Evolutionary conservation across 257 asterid genomes (phyloP).

Genomic region (Capsicum chinense): DNA sequence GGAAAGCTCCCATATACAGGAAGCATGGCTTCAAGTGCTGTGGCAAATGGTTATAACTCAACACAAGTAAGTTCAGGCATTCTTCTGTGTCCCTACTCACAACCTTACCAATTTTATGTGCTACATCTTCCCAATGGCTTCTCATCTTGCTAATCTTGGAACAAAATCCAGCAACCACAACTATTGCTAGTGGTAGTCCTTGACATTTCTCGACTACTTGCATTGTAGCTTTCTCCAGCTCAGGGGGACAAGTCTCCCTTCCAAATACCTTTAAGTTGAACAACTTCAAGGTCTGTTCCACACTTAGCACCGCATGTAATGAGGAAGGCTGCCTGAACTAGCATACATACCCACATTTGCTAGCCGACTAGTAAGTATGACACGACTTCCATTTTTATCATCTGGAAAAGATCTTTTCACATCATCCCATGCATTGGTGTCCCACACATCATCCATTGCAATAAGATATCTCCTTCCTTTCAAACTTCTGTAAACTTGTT

Average conservation of each 20-base stretch:
- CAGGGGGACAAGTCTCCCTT: not conserved
- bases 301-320: not conserved
- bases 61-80: not conserved
- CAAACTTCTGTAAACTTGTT: not conserved
- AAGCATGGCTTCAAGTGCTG: not conserved
- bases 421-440: not conserved
- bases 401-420: not conserved
- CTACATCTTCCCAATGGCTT: not conserved
- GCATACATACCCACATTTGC: not conserved
- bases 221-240: not conserved
- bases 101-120: not conserved
- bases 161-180: not conserved
- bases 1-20: slow-evolving; percentile 1
- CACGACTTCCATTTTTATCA: not conserved
- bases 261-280: slow-evolving; percentile 4
- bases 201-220: not conserved
- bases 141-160: not conserved
- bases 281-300: not conserved
- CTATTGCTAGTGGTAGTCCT: not conserved
- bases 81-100: not conserved
- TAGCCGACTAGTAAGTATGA: not conserved
- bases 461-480: slow-evolving; percentile 13
- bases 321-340: not conserved
- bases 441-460: not conserved
- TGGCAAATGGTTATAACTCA: slow-evolving; percentile 9